phyloP scores from a whole-genome alignment of 345 rosid species.

The Microcos paniculata region DNA sequence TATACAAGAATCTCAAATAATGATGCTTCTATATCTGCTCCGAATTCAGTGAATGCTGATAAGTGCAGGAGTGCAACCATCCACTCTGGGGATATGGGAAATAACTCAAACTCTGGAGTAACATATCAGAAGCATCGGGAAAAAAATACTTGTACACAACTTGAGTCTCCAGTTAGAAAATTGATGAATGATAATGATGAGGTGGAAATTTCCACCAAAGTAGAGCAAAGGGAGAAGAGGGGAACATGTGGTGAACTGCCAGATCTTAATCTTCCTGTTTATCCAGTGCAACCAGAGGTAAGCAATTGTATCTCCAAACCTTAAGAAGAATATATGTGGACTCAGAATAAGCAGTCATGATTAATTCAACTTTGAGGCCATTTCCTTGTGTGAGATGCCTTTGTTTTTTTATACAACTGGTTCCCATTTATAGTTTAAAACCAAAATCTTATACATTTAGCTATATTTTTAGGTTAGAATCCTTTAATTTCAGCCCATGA shows the following conservation, averaged over 20 bases:
- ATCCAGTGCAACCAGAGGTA: constrained; percentile 25
- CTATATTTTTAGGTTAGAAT: background rate
- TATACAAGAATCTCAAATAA: constrained; percentile 19
- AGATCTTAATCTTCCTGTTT: constrained; percentile 41
- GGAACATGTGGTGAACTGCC: constrained; percentile 29
- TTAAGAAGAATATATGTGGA: constrained; percentile 2
- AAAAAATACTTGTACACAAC: constrained; percentile 17
- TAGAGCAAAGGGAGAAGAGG: constrained; percentile 27
- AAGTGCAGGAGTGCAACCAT: constrained; percentile 18
- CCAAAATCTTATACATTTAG: background rate
- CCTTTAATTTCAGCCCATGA: background rate
- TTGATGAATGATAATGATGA: background rate
- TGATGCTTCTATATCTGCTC: constrained; percentile 19
- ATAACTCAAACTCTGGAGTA: constrained; percentile 16
- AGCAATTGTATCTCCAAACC: constrained; percentile 12
- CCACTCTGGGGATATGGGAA: constrained; percentile 19
- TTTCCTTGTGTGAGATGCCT: background rate
- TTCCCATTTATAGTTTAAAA: background rate
- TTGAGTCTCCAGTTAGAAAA: constrained; percentile 15
- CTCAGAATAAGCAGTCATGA: background rate
- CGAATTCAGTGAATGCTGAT: constrained; percentile 18
- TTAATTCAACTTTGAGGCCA: background rate
- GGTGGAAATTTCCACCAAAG: constrained; percentile 15
- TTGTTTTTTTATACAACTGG: background rate
- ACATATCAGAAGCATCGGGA: constrained; percentile 18